Base-by-base conservation (phyloP, 371 early-diverging fungal genomes). In the Mucor circinelloides region DNA sequence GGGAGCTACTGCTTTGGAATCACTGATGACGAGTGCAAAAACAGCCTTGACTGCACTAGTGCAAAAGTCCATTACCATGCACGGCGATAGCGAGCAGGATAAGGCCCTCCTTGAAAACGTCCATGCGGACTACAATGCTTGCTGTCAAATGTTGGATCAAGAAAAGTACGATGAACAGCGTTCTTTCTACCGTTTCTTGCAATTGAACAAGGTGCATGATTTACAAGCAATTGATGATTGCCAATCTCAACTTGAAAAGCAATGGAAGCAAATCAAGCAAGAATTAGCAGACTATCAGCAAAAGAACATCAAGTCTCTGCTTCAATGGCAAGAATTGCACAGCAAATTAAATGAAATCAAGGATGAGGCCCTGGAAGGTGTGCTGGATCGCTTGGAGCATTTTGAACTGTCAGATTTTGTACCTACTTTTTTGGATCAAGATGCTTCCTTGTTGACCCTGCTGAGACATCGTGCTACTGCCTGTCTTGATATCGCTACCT, bases 151-250 rank as follows among this genome's bases (percentile, higher is more conserved):
- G 15, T 9, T 52, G 8, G 58, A 57, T 10, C 57, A 58, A 23
- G 68, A 72, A 42, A 58, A 58, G n/a, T 65, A 68, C n/a, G 73
- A 73, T 30, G 65, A 73, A 21, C 52, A 58, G 12, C 58, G 69
- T 4, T 73, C 73, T 12, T 65, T 66, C 15, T 63, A 73, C 32
- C 63, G 69, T 0, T 73, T 73, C 23, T 60, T 73, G 23, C 62
- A 73, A 27, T 27, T 69, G 1, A 68, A 73, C 34, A 69, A 73
- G 19, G 64, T 73, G 0, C 15, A 60, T n/a, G 38, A 57, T 15
- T 38, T 67, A 32, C 12, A 58, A 23, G 12, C 48, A 5, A 58
- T 69, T 12, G 66, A 69, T 63, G 8, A 19, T 12, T 31, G 66
- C 10, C 66, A 73, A 32, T 12, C 30, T 12, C 40, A 50, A 12